phyloP scores from a whole-genome alignment of 345 rosid genomes.

The Stellera chamaejasme region DNA sequence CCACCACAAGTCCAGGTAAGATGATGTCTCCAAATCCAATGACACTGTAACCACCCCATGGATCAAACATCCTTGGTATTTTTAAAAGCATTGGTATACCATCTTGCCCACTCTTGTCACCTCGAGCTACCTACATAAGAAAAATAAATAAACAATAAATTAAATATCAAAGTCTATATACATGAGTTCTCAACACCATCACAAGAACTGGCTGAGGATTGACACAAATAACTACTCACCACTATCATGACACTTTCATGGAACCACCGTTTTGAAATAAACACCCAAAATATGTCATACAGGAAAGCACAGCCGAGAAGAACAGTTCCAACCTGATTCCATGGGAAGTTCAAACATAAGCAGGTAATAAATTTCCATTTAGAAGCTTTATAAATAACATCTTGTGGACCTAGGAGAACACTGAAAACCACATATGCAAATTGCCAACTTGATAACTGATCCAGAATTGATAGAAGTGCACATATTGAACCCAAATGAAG shows the following conservation, averaged over 20 bases:
- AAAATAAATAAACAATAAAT: constrained; percentile 5
- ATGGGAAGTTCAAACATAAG: not conserved
- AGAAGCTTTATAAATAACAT: not conserved
- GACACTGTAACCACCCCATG: constrained; percentile 99
- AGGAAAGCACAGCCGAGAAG: constrained; percentile 95
- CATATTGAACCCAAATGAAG: no score
- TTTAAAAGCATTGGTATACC: constrained; percentile 97
- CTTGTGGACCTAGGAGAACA: no score
- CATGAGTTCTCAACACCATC: no score
- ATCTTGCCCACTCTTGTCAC: constrained; percentile 91
- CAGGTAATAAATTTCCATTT: constrained; percentile 1
- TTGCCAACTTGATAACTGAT: no score
- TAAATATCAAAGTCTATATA: no score
- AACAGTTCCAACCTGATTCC: constrained; percentile 84
- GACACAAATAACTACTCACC: constrained; percentile 39
- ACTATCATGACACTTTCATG: constrained; percentile 98
- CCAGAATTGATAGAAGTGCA: no score
- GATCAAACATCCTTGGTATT: constrained; percentile 95
- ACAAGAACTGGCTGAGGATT: not conserved
- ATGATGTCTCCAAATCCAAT: constrained; percentile 99
- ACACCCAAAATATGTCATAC: constrained; percentile 99
- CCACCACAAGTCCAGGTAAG: constrained; percentile 81
- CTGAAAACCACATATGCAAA: no score
- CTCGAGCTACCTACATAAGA: constrained; percentile 80
- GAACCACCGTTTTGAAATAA: constrained; percentile 87